Evolutionary conservation across 441 rosid species (phyloP).

Genomic region (Aquilaria agallochum): DNA sequence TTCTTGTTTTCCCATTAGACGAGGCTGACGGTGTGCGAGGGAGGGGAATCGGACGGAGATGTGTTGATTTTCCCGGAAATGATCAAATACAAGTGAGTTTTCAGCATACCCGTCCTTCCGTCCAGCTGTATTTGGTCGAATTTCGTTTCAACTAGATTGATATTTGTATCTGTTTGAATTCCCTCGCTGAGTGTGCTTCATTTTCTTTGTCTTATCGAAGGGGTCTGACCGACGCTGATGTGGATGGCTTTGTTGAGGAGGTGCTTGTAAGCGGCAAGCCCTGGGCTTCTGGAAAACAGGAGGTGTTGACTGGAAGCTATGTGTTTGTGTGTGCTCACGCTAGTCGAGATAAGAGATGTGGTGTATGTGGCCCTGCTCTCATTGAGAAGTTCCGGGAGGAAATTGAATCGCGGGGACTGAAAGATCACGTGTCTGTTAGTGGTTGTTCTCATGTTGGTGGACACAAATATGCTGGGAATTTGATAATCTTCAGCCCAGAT

Average conservation of each 20-base stretch:
- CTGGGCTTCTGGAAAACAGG: slow-evolving; percentile 67
- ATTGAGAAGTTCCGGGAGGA: slow-evolving; percentile 65
- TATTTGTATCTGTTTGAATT: no score
- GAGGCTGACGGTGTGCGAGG: slow-evolving; percentile 63
- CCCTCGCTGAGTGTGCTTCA: slow-evolving; percentile 1
- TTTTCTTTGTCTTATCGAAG: slow-evolving; percentile 24
- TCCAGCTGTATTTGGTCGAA: neutral
- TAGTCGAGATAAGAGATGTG: slow-evolving; percentile 89
- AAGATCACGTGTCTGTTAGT: slow-evolving; percentile 48
- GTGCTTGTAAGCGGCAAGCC: slow-evolving; percentile 84
- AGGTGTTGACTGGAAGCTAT: slow-evolving; percentile 56
- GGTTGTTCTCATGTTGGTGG: slow-evolving; percentile 97
- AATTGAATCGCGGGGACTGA: slow-evolving; percentile 54
- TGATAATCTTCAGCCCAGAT: slow-evolving; percentile 68
- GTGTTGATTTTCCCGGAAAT: slow-evolving; percentile 90
- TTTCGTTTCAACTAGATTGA: neutral
- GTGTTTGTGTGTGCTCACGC: slow-evolving; percentile 91
- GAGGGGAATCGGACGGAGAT: slow-evolving; percentile 73
- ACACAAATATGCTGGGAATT: slow-evolving; percentile 93
- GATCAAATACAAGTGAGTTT: slow-evolving; percentile 80
- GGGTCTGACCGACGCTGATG: slow-evolving; percentile 62
- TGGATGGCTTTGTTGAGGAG: slow-evolving; percentile 74
- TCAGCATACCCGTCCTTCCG: neutral
- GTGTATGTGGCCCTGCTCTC: slow-evolving; percentile 89
- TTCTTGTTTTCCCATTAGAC: slow-evolving; percentile 33